phyloP scores from a whole-genome alignment of 139 green algal genomes.

The Yamagishiella unicocca region DNA sequence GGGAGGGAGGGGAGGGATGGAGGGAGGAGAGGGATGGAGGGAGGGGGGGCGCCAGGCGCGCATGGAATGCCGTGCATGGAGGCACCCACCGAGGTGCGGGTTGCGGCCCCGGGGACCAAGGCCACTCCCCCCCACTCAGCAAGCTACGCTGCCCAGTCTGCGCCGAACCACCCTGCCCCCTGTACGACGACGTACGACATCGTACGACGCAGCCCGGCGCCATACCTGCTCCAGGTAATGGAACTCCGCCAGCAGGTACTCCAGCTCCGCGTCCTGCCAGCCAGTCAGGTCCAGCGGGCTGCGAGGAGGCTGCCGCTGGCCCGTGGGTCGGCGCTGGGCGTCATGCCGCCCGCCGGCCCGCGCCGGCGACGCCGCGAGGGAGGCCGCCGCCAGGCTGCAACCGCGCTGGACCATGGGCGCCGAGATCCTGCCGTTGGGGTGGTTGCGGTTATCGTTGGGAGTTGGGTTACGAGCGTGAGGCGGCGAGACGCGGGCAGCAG shows the following conservation, averaged over 20 bases:
- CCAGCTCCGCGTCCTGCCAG: slow-evolving; percentile 62
- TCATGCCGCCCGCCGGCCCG: background rate
- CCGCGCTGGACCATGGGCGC: slow-evolving; percentile 25
- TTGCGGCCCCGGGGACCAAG: too few species aligned
- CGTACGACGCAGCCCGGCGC: too few species aligned
- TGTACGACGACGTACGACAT: too few species aligned
- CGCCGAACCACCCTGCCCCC: too few species aligned
- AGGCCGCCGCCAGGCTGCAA: slow-evolving; percentile 32
- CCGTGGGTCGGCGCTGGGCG: background rate
- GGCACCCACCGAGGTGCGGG: too few species aligned
- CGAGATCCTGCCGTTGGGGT: slow-evolving; percentile 40
- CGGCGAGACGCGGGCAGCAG: too few species aligned
- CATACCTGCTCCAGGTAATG: slow-evolving; percentile 65
- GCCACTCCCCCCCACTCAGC: too few species aligned
- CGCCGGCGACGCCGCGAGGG: background rate
- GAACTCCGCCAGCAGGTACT: slow-evolving; percentile 66
- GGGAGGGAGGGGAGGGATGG: background rate
- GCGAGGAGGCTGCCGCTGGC: background rate
- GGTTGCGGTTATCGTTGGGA: too few species aligned
- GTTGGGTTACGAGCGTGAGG: too few species aligned
- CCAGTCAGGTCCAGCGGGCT: slow-evolving; percentile 3
- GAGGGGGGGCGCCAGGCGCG: background rate
- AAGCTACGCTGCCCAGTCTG: too few species aligned
- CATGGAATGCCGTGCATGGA: too few species aligned
- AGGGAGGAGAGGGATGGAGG: background rate